Evolutionary conservation across 2,329 filamentous ascomycete genomes (phyloP).

Genomic region (Boeremia lycopersici): DNA sequence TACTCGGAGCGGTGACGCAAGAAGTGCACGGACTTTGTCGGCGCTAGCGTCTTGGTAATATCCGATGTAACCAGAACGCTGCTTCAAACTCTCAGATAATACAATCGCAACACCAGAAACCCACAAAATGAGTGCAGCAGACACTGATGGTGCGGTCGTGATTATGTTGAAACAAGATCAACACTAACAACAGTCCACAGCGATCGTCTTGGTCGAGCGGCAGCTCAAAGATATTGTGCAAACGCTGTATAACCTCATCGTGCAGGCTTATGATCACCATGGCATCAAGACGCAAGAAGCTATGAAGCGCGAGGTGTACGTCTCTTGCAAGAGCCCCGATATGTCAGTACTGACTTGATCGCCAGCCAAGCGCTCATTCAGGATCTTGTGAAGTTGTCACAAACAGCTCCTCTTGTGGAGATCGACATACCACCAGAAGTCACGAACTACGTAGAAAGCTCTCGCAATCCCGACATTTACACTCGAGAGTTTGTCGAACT

Average conservation of each 20-base stretch:
- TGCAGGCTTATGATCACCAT: conserved; percentile 66
- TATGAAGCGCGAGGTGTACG: conserved; percentile 63
- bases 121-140: conserved; percentile 1
- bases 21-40: conserved; percentile 2
- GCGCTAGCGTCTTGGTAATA: neutral
- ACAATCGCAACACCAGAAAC: neutral
- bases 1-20: conserved; percentile 24
- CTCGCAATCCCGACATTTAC: conserved; percentile 70
- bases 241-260: conserved; percentile 64
- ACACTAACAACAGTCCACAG: conserved; percentile 8
- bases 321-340: neutral
- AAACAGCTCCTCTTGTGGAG: conserved; percentile 55
- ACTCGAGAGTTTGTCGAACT: conserved; percentile 69
- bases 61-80: neutral
- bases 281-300: conserved; percentile 62
- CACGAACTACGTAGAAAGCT: conserved; percentile 66
- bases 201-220: conserved; percentile 46
- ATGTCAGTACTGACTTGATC: neutral
- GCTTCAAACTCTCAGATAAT: neutral
- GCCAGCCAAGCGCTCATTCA: conserved; percentile 58
- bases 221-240: conserved; percentile 67
- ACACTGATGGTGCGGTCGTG: neutral
- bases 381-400: conserved; percentile 60
- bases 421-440: conserved; percentile 66
- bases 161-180: too few relatives aligned